Evolutionary conservation across 441 rosid genomes (phyloP).

Genomic region (Bocquillonia castaneifolia): DNA sequence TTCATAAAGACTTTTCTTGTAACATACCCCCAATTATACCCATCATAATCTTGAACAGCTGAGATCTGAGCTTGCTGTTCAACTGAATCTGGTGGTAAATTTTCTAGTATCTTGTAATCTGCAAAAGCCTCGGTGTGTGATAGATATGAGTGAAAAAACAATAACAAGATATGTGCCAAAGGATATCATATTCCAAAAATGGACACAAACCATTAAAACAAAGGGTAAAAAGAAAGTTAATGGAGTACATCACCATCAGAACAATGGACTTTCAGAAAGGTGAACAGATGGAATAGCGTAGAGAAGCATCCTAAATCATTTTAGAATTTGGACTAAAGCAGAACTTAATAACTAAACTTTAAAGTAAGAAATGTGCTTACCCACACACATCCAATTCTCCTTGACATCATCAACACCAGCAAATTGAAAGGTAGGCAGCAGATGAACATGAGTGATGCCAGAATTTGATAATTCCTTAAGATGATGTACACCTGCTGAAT

Average conservation of each 20-base stretch:
- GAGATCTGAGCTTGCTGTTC: slow-evolving; percentile 81
- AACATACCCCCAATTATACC: slow-evolving; percentile 96
- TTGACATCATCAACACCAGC: slow-evolving; percentile 80
- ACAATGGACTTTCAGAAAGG: neutral
- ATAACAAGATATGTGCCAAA: slow-evolving; percentile 11
- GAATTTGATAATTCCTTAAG: slow-evolving; percentile 76
- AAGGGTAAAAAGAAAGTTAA: neutral
- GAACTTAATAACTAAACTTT: neutral
- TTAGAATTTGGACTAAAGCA: neutral
- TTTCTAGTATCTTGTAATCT: slow-evolving; percentile 66
- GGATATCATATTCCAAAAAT: slow-evolving; percentile 18
- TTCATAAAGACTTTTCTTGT: slow-evolving; percentile 11
- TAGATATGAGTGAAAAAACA: slow-evolving; percentile 13
- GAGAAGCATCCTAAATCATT: neutral
- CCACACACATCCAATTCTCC: slow-evolving; percentile 78
- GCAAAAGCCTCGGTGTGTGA: slow-evolving; percentile 34
- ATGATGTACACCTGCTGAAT: slow-evolving; percentile 74
- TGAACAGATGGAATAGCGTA: neutral
- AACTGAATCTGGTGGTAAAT: slow-evolving; percentile 68
- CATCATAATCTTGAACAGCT: slow-evolving; percentile 69
- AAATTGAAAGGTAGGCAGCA: slow-evolving; percentile 87
- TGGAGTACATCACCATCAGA: neutral
- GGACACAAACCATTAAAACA: neutral
- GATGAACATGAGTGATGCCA: slow-evolving; percentile 87
- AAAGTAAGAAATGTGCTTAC: slow-evolving; percentile 36